These are phyloP conservation scores for Chaetomium cochliodes DNA, from an alignment of 495 filamentous ascomycete genomes.

Conservation along the genomic window DNA sequence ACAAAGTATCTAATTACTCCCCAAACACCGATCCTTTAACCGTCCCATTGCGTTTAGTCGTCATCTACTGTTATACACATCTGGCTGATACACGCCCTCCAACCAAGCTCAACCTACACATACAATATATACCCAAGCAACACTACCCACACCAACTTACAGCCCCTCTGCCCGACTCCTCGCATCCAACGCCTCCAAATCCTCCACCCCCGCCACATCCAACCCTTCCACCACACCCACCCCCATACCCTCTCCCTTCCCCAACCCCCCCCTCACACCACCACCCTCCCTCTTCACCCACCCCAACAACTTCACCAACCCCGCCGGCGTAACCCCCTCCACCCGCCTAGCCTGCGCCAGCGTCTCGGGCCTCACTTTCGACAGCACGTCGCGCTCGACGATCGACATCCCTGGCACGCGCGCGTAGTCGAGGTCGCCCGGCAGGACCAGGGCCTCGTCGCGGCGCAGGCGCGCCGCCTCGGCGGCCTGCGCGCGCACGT, in stretches of 20 bases:
- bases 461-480: slow-evolving; percentile 63
- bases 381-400: slow-evolving; percentile 72
- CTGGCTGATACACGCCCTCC: neutral
- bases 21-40: neutral
- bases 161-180: slow-evolving; percentile 41
- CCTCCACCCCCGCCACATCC: slow-evolving; percentile 31
- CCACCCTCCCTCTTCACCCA: slow-evolving; percentile 43
- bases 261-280: neutral
- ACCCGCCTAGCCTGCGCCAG: slow-evolving; percentile 85
- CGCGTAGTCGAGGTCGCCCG: slow-evolving; percentile 75
- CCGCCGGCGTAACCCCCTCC: slow-evolving; percentile 72
- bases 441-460: slow-evolving; percentile 74
- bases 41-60: neutral
- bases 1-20: neutral
- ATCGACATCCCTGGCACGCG: slow-evolving; percentile 67
- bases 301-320: slow-evolving; percentile 55
- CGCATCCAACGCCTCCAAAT: slow-evolving; percentile 42
- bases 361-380: slow-evolving; percentile 69
- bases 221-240: slow-evolving; percentile 28
- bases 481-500: slow-evolving; percentile 66
- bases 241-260: neutral
- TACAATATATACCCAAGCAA: neutral
- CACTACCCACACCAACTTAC: no score
- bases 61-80: neutral
- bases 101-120: neutral